phyloP scores from a whole-genome alignment of 257 asterid genomes.

The Gentiana macrophylla region DNA sequence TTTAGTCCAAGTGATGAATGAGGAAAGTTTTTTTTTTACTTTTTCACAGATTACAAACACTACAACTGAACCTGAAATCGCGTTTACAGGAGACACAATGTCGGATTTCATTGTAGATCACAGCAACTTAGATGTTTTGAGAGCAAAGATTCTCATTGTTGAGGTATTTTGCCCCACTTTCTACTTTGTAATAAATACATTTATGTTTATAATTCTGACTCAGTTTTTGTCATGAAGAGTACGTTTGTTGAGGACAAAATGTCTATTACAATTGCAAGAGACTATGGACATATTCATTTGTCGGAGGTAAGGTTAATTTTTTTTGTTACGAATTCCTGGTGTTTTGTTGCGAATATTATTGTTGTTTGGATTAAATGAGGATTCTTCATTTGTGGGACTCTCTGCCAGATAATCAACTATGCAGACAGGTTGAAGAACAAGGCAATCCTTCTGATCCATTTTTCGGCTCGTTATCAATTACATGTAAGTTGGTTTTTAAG shows the following conservation, averaged over 20 bases:
- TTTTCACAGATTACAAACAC: conserved; percentile 65
- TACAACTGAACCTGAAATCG: conserved; percentile 69
- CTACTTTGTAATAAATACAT: neutral
- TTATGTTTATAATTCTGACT: neutral
- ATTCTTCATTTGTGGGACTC: conserved; percentile 1
- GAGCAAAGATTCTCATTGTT: conserved; percentile 75
- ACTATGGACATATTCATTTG: conserved; percentile 84
- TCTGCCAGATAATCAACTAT: conserved; percentile 43
- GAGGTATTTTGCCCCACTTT: conserved; percentile 40
- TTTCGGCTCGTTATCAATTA: conserved; percentile 87
- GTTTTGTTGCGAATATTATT: too few relatives aligned
- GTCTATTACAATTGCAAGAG: conserved; percentile 63
- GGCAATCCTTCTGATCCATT: conserved; percentile 90
- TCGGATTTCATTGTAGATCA: conserved; percentile 77
- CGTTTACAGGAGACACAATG: conserved; percentile 92
- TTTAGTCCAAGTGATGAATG: conserved; percentile 6
- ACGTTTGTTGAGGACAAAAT: conserved; percentile 64
- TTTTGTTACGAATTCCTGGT: neutral
- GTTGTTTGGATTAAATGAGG: too few relatives aligned
- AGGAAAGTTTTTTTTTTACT: neutral
- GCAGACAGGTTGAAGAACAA: conserved; percentile 76
- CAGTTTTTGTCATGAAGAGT: conserved; percentile 34
- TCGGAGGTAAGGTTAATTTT: conserved; percentile 49
- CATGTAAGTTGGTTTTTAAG: conserved; percentile 41
- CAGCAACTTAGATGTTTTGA: conserved; percentile 61